phyloP scores from a whole-genome alignment of 2,329 filamentous ascomycete species.

The Hypoxylon sp. region DNA sequence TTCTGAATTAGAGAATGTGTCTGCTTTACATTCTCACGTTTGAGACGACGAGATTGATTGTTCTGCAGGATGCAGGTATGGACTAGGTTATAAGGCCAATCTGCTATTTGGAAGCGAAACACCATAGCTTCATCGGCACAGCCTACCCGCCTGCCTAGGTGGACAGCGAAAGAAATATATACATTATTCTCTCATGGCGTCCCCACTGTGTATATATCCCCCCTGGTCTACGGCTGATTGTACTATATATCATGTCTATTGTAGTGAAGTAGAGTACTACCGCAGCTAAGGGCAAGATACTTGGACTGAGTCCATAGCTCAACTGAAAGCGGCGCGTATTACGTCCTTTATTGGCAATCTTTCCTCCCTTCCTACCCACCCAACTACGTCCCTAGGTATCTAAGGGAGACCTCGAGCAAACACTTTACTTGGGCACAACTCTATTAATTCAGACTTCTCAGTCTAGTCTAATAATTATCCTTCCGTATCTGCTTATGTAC shows the following conservation, averaged over 20 bases:
- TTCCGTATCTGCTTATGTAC: no score
- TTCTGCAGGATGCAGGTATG: not conserved
- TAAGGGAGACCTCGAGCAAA: no score
- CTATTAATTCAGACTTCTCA: no score
- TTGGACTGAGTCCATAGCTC: not conserved
- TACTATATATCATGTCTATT: not conserved
- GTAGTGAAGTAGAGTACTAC: slow-evolving; percentile 2
- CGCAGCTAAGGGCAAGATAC: slow-evolving; percentile 1
- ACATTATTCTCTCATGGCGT: not conserved
- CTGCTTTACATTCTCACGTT: not conserved
- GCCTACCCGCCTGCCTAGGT: not conserved
- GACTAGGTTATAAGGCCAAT: not conserved
- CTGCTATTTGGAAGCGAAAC: not conserved
- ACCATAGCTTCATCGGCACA: not conserved
- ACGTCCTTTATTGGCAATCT: no score
- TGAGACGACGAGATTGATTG: not conserved
- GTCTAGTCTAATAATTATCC: no score
- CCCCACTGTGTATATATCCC: not conserved
- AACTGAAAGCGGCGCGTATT: no score
- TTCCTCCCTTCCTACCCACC: no score
- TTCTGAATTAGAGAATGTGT: slow-evolving; percentile 12
- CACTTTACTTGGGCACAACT: no score
- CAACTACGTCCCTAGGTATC: no score
- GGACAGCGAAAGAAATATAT: not conserved
- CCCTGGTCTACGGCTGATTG: not conserved